Evolutionary conservation across 805 yeast genomes (phyloP).

Genomic region (Starmera caribaea): DNA sequence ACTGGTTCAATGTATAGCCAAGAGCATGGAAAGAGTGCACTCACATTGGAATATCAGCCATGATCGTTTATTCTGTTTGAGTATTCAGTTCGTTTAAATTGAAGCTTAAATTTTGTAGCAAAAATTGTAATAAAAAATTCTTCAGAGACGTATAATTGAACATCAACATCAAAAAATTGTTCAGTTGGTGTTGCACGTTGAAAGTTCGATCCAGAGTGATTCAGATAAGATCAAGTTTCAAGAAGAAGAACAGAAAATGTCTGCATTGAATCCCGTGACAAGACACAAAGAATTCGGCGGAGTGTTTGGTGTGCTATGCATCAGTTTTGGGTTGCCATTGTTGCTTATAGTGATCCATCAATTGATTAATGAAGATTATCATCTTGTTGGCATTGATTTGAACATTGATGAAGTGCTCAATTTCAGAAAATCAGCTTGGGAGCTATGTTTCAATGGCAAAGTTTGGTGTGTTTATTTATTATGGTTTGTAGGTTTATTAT

Average conservation of each 20-base stretch:
- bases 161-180: no score
- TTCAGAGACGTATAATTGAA: no score
- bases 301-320: slow-evolving; percentile 55
- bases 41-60: not conserved
- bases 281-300: slow-evolving; percentile 72
- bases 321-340: slow-evolving; percentile 59
- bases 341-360: slow-evolving; percentile 51
- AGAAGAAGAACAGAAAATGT: not conserved
- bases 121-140: no score
- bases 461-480: slow-evolving; percentile 56
- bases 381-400: slow-evolving; percentile 36
- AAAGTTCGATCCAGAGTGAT: no score
- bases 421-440: slow-evolving; percentile 25
- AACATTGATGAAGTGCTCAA: slow-evolving; percentile 28
- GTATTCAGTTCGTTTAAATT: no score
- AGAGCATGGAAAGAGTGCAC: not conserved
- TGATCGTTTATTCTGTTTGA: no score
- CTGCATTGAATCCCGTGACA: slow-evolving; percentile 59
- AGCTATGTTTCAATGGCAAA: slow-evolving; percentile 29
- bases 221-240: no score
- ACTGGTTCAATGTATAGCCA: no score
- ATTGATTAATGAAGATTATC: slow-evolving; percentile 50
- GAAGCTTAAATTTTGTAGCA: no score
- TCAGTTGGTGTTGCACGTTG: no score
- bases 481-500: slow-evolving; percentile 65